Evolutionary conservation across 2,329 filamentous ascomycete genomes (phyloP).

Genomic region (Huntiella savannae): DNA sequence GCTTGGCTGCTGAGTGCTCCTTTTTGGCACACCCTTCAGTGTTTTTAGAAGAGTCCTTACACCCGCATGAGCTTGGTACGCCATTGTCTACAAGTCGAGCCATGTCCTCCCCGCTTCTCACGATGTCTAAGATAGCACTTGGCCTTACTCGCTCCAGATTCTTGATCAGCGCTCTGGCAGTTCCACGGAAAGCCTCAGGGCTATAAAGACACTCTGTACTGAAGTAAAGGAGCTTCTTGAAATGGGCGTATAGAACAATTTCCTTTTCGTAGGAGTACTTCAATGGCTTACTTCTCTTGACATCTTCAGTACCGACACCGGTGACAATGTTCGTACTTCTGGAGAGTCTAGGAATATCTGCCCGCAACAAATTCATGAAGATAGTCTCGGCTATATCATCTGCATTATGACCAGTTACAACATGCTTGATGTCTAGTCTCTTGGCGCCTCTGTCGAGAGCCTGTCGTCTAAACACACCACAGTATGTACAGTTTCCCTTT

Average conservation of each 20-base stretch:
- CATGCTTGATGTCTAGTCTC: slow-evolving; percentile 70
- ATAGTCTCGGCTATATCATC: slow-evolving; percentile 96
- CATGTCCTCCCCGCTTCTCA: slow-evolving; percentile 92
- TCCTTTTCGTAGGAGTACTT: slow-evolving; percentile 99
- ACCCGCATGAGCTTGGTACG: not conserved
- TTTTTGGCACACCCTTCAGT: not conserved
- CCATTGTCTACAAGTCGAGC: slow-evolving; percentile 45
- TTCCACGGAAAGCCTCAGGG: slow-evolving; percentile 87
- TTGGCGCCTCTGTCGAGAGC: slow-evolving; percentile 84
- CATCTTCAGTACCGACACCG: slow-evolving; percentile 57
- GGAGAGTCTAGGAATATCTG: slow-evolving; percentile 71
- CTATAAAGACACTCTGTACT: slow-evolving; percentile 97
- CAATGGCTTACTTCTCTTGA: slow-evolving; percentile 87
- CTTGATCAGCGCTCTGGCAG: slow-evolving; percentile 80
- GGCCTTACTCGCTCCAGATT: slow-evolving; percentile 83
- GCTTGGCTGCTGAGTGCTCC: slow-evolving; percentile 14
- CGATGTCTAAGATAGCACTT: slow-evolving; percentile 86
- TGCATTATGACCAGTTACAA: slow-evolving; percentile 93
- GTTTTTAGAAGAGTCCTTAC: not conserved
- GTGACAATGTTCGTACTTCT: slow-evolving; percentile 83
- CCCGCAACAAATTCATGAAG: slow-evolving; percentile 86
- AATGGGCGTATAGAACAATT: slow-evolving; percentile 91
- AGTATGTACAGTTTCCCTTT: slow-evolving; percentile 98
- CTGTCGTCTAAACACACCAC: slow-evolving; percentile 86
- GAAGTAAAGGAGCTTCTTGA: slow-evolving; percentile 95